Evolutionary conservation across 805 yeast genomes (phyloP).

Genomic region (Saturnispora silvae): DNA sequence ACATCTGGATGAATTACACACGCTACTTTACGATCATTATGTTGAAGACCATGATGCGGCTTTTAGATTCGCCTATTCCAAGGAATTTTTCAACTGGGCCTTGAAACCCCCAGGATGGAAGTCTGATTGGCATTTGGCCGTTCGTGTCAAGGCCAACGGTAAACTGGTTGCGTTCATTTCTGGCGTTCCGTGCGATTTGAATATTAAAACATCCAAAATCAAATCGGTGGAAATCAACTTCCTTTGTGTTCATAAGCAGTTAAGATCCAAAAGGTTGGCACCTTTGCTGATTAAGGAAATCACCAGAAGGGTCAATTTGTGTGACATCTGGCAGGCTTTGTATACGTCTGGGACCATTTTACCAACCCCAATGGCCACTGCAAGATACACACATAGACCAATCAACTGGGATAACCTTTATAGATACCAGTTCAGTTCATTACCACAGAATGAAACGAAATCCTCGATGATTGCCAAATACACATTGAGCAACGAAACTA

Average conservation of each 20-base stretch:
- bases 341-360: conserved; percentile 87
- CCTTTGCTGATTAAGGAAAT: conserved; percentile 91
- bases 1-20: conserved; percentile 68
- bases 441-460: conserved; percentile 62
- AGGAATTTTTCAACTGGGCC: conserved; percentile 84
- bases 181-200: conserved; percentile 70
- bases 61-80: conserved; percentile 82
- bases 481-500: conserved; percentile 42
- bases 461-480: conserved; percentile 55
- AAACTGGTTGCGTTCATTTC: conserved; percentile 86
- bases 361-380: conserved; percentile 85
- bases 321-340: conserved; percentile 88
- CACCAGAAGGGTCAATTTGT: conserved; percentile 80
- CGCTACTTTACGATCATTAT: conserved; percentile 75
- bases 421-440: conserved; percentile 81
- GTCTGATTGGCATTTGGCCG: conserved; percentile 87
- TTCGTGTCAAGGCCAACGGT: conserved; percentile 65
- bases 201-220: conserved; percentile 37
- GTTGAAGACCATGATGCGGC: conserved; percentile 91
- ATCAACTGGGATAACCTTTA: conserved; percentile 82
- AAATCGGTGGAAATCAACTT: conserved; percentile 85
- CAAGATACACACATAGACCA: conserved; percentile 90
- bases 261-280: conserved; percentile 86
- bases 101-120: conserved; percentile 89
- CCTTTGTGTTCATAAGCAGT: conserved; percentile 85